Base-by-base conservation (phyloP, 768 basidiomycete genomes). In the Butyriboletus loyo region DNA sequence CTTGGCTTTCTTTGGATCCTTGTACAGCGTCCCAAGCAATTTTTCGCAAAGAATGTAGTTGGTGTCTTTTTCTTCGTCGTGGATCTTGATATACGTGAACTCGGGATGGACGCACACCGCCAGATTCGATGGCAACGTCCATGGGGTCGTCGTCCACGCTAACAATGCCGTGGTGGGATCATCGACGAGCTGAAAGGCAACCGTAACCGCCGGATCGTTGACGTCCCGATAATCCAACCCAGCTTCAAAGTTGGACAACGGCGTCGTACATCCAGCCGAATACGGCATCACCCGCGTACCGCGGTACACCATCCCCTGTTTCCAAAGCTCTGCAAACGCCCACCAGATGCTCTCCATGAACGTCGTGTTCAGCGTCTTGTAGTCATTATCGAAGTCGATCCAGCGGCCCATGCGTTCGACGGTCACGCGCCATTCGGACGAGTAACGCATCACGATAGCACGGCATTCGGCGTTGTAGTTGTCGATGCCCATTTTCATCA, bases 301-400 rank as follows among this genome's bases (percentile, higher is more conserved):
- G 15, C 92, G 83, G 72, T 99, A 99, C 17, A 99, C 94, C 73
- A 94, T 72, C 6, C 79, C 84, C 69, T 93, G 96, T 65, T 93
- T 83, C 80, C 86, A 96, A n/a, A 99, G 80, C 67, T 94, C 85
- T 48, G 83, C 77, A 71, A 99, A 99, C 9, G 92, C 97, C 97
- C 97, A 99, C 97, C 97, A 99, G 11, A 97, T 92, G 42, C 85
- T 87, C 77, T 99, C 97, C 97, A 99, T 98, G 71, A 91, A 99
- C 9, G 85, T 75, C 7, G 85, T 71, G 64, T 98, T 93, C 56
- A 98, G 80, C 15, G 97, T 99, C 77, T 98, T 98, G 78, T 99
- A 99, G 64, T 98, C 97, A 62, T 98, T 91, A 72, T 99, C 97
- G 62, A 99, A 99, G 72, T 99, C 97, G 73, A 99, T 98, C 97